Base-by-base conservation (phyloP, 768 basidiomycete species). In the Pluteus cervinus region DNA sequence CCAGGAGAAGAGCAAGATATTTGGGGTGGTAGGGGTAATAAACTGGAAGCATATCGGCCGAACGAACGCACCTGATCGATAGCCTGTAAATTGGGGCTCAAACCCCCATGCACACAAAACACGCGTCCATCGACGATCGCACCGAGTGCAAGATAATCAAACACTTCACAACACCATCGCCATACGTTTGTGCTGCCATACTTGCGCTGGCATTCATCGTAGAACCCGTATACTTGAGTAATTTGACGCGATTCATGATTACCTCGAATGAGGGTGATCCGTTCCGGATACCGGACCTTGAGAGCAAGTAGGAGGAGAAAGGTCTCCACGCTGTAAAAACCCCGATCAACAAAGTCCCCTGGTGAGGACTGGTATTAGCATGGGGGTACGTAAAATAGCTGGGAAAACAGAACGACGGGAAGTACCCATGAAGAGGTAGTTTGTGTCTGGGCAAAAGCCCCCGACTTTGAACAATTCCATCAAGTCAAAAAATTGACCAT, bases 211-310 rank as follows among this genome's bases (percentile, higher is more conserved):
- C 94, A 98, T 56, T 98, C 94, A 61, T 98, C 94, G 60, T 88
- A 90, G 53, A 90, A 90, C 14, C 88, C 87, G 55, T 91, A 91
- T 0, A 91, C 89, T 56, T 98, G 94, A 0, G 94, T 98, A 49
- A 98, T 97, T 56, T 97, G 94, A 3, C 94, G 74, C 5, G 87
- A 91, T 58, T 98, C 94, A 68, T 98, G 94, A 73, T 98, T 98
- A 7, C 94, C 94, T 31, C 94, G 76, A 45, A 98, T 93, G 46
- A 98, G 81, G 0, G 91, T 96, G 57, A 98, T 94, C 36, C 92
- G 83, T 55, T 97, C 94, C 18, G 93, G 94, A 59, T 96, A 97
- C 15, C 94, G 88, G 44, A 94, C 87, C 61, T 99, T 99, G 56
- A 96, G 79, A 0, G 92, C 91, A 47, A 98, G 78, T 14, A 97